Base-by-base conservation (phyloP, 1,284 basidiomycete species). In the Coniophora puteana region DNA sequence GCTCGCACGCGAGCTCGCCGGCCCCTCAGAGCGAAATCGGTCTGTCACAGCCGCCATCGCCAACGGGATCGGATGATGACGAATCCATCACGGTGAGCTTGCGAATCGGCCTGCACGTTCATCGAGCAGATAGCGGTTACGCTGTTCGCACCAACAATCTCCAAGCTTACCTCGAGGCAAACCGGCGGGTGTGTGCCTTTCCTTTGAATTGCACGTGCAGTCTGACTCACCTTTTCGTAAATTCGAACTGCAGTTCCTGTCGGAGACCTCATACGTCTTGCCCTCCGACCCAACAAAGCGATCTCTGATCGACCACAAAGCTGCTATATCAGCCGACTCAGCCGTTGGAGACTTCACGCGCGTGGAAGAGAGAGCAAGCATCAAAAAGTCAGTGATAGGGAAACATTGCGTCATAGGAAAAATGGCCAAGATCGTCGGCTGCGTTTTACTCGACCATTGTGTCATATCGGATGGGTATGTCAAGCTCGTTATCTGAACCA, bases 331-430 rank as follows among this genome's bases (percentile, higher is more conserved):
- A 1, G 67, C 78, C 3, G 94, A 98, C 61, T 88, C 84, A 10
- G 76, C 92, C 44, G 71, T 98, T 11, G 91, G 88, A 6, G 79
- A 82, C 35, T 89, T 84, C 4, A 89, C 89, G 8, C 80, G 80
- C 38, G 72, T 99, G 5, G 86, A 83, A 5, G 94, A 97, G 57
- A 81, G 83, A 32, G 81, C 89, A 14, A 84, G 72, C 24, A 83
- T 99, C 62, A 98, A 96, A 63, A 85, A 86, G 50, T 89, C 85
- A 7, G 76, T 94, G 17, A 78, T 98, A 18, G 95, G 95, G 5
- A 78, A 84, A 46, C 91, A 94, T 55, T 95, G 92, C 53, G 66
- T 81, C 17, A 89, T 98, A 46, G 93, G 93, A 10, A 90, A 83
- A 58, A 86, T 86, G 66, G 86, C 78, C 22, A 93, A 86, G 62